These are phyloP conservation scores for Sporothrix mexicana DNA, from an alignment of 2,329 filamentous ascomycete species.

Conservation along the genomic window DNA sequence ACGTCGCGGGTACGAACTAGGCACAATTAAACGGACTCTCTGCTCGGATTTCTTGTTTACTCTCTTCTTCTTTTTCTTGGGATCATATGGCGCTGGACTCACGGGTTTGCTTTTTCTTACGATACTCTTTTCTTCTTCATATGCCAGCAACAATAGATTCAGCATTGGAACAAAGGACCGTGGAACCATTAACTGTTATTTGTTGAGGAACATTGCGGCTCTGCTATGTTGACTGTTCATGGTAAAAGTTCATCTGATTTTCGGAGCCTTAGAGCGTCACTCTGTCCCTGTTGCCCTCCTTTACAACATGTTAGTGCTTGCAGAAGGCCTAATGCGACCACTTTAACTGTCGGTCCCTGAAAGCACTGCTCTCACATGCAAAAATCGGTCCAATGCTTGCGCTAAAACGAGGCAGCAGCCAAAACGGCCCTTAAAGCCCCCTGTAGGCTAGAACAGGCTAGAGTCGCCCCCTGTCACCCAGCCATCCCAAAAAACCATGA, in stretches of 20 bases:
- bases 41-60: not conserved
- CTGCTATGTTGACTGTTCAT: no score
- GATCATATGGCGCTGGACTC: constrained; percentile 24
- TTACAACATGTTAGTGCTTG: not conserved
- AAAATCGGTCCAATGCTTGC: not conserved
- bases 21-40: not conserved
- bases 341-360: constrained; percentile 18
- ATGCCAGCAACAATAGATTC: not conserved
- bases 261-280: not conserved
- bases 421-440: not conserved
- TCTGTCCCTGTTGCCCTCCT: not conserved
- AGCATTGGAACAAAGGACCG: not conserved
- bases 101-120: not conserved
- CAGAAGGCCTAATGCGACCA: constrained; percentile 6
- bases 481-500: constrained; percentile 3
- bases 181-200: not conserved
- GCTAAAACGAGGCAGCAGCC: constrained; percentile 23
- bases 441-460: constrained; percentile 4
- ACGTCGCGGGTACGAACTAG: not conserved
- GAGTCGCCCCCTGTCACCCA: constrained; percentile 7
- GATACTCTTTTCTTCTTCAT: not conserved
- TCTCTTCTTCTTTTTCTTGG: not conserved
- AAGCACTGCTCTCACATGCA: constrained; percentile 21
- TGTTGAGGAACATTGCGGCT: not conserved
- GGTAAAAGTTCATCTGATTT: no score